phyloP scores from a whole-genome alignment of 148 eudicot species.

The Vaccinium darrowii region DNA sequence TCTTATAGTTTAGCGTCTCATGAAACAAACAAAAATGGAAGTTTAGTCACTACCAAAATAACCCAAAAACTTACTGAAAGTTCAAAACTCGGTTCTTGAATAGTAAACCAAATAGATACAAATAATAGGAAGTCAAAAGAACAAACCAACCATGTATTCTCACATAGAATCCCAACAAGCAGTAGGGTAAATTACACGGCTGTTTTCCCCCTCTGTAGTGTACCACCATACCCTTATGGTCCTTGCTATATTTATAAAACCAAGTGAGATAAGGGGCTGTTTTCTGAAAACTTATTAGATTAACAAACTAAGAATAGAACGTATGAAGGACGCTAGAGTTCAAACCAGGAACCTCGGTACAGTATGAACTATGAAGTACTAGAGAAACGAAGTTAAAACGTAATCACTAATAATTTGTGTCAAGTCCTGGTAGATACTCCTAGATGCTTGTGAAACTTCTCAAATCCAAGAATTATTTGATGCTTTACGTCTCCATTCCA shows the following conservation, averaged over 20 bases:
- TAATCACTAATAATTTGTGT: background rate
- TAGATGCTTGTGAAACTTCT: background rate
- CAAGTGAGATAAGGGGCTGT: background rate
- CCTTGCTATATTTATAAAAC: background rate
- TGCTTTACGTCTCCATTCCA: background rate
- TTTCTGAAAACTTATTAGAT: background rate
- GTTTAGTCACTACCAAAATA: background rate
- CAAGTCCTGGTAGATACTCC: background rate
- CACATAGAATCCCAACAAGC: background rate
- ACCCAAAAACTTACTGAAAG: background rate
- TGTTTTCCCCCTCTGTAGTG: background rate
- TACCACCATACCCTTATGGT: background rate
- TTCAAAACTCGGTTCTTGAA: background rate
- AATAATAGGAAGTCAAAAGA: background rate
- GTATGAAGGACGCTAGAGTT: background rate
- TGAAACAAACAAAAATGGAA: background rate
- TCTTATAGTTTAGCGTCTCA: background rate
- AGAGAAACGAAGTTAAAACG: background rate
- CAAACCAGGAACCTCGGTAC: slow-evolving; percentile 2
- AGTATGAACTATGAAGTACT: background rate
- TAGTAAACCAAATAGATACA: background rate
- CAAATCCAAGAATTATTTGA: slow-evolving; percentile 1
- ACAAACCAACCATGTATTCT: background rate
- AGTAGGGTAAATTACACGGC: background rate
- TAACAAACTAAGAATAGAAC: background rate